Percentiles rank a stretch among this genome's conserved stretches.
These are phyloP conservation scores for Cucumis hystrix DNA, from an alignment of 306 rosid genomes.

Conservation along the genomic window DNA sequence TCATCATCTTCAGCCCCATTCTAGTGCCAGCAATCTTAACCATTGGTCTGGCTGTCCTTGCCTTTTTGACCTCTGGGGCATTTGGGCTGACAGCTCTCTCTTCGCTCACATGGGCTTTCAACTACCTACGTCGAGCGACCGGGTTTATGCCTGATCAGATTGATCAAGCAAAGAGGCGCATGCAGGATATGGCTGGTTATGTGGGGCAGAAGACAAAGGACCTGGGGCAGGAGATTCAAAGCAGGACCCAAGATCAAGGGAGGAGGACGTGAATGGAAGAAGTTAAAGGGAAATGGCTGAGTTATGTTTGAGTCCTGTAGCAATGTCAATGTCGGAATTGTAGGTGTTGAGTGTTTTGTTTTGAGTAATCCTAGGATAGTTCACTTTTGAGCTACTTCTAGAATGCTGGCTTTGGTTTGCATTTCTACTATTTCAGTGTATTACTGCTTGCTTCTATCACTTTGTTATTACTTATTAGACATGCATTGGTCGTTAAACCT, in stretches of 20 bases:
- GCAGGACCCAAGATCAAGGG: slow-evolving; percentile 39
- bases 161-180: slow-evolving; percentile 34
- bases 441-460: neutral
- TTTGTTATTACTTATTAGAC: neutral
- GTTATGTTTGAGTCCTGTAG: neutral
- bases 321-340: neutral
- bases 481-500: neutral
- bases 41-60: slow-evolving; percentile 35
- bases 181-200: slow-evolving; percentile 36
- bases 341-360: neutral
- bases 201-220: slow-evolving; percentile 82
- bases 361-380: neutral
- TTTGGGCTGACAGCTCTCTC: slow-evolving; percentile 47
- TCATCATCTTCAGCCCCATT: slow-evolving; percentile 63
- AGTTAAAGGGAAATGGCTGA: neutral
- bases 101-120: slow-evolving; percentile 51
- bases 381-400: slow-evolving; percentile 4
- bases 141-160: slow-evolving; percentile 31
- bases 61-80: slow-evolving; percentile 37
- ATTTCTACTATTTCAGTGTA: slow-evolving; percentile 3
- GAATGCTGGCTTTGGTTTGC: slow-evolving; percentile 2
- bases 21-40: slow-evolving; percentile 45
- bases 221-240: slow-evolving; percentile 56
- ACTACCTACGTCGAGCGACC: slow-evolving; percentile 15
- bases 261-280: slow-evolving; percentile 35